A percentile compares a stretch with the other conserved stretches of the same genome.
phyloP scores from a whole-genome alignment of 345 rosid genomes.

The Carallia brachiata region DNA sequence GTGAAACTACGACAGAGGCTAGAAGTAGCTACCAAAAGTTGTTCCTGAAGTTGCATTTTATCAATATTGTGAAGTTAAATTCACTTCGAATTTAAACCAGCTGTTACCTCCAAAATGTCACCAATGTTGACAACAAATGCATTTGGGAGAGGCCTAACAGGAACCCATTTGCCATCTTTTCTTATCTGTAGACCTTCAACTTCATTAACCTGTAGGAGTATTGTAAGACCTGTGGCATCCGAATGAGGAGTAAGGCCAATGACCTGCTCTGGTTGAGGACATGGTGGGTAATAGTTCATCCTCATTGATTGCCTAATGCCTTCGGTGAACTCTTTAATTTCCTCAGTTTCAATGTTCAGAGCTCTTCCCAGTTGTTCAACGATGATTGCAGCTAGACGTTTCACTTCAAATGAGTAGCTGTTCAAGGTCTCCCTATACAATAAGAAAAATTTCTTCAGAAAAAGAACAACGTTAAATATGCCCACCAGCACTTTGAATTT shows the following conservation, averaged over 20 bases:
- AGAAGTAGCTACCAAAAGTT: too few relatives aligned
- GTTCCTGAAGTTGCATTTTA: too few relatives aligned
- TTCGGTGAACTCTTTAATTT: conserved; percentile 24
- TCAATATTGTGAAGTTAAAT: too few relatives aligned
- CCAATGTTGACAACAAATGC: conserved; percentile 40
- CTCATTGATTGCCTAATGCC: conserved; percentile 22
- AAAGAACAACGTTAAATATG: background rate
- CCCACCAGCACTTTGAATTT: background rate
- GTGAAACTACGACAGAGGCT: too few relatives aligned
- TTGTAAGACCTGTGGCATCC: conserved; percentile 26
- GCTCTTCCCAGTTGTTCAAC: conserved; percentile 14
- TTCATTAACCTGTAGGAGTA: conserved; percentile 34
- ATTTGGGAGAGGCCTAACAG: conserved; percentile 31
- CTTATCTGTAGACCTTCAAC: conserved; percentile 33
- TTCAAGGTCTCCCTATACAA: conserved; percentile 24
- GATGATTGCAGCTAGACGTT: conserved; percentile 7
- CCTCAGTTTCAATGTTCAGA: conserved; percentile 10
- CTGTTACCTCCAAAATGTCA: conserved; percentile 29
- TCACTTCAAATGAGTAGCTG: conserved; percentile 16
- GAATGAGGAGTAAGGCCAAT: conserved; percentile 37
- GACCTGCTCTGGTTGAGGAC: conserved; percentile 29
- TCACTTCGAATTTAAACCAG: background rate
- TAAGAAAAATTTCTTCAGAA: background rate
- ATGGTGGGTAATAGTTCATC: conserved; percentile 39
- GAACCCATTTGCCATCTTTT: conserved; percentile 35